phyloP scores from a whole-genome alignment of 202 grass and related monocot species.

The Bolboschoenoplectus hybrid region DNA sequence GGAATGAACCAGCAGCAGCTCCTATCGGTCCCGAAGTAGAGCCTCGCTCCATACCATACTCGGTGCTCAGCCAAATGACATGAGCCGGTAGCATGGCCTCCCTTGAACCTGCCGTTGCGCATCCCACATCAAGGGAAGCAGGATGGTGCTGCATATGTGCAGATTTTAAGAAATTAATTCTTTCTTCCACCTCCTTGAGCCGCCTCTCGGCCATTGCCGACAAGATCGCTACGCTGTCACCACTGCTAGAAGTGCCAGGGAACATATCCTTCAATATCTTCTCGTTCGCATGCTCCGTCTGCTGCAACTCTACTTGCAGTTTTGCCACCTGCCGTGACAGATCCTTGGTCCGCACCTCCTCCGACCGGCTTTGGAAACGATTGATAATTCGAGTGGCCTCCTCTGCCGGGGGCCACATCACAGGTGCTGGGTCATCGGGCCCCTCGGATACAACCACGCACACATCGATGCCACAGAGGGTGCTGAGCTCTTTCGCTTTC shows the following conservation, averaged over 20 bases:
- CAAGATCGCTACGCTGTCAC: background rate
- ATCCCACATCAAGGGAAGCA: background rate
- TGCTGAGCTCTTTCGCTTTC: background rate
- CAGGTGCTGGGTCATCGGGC: background rate
- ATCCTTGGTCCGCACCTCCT: background rate
- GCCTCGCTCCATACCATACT: background rate
- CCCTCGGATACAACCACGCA: background rate
- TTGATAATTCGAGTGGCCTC: background rate
- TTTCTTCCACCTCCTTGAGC: background rate
- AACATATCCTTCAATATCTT: background rate
- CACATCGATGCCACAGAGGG: background rate
- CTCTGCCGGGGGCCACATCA: background rate
- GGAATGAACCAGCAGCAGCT: too few species aligned
- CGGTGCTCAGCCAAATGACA: background rate
- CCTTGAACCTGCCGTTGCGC: background rate
- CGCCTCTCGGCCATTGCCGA: background rate
- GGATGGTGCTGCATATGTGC: background rate
- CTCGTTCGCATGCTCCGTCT: background rate
- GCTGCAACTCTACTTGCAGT: background rate
- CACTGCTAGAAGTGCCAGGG: background rate
- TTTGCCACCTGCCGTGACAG: background rate
- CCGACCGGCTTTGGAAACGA: background rate
- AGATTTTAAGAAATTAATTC: background rate
- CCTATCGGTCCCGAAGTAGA: too few species aligned
- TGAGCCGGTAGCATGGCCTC: background rate